Conservation (phyloP, 2,329 filamentous ascomycete genomes). For the Trichoderma sp. region DNA sequence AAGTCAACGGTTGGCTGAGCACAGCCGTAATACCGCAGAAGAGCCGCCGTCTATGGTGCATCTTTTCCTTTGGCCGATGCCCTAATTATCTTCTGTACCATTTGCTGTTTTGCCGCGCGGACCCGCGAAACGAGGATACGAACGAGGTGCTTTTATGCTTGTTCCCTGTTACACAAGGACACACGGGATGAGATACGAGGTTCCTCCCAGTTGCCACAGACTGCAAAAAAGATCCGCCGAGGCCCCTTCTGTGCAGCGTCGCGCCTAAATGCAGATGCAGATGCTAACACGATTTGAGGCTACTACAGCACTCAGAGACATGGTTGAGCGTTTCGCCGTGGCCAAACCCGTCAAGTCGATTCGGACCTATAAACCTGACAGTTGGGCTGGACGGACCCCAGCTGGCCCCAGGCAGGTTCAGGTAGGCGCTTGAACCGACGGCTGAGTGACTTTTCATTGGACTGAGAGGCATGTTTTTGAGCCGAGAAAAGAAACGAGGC, state of each 20-base stretch:
- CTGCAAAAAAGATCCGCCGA: too few relatives aligned
- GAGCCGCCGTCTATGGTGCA: not conserved
- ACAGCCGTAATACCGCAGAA: not conserved
- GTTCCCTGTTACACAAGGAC: not conserved
- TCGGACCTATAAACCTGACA: conserved; percentile 17
- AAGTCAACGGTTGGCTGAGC: not conserved
- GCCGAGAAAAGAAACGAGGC: not conserved
- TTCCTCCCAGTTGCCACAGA: not conserved
- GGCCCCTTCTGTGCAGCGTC: conserved; percentile 2
- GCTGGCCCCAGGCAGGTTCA: not conserved
- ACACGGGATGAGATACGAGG: not conserved
- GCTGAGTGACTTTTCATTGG: not conserved
- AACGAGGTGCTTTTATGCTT: not conserved
- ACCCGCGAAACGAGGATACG: conserved; percentile 3
- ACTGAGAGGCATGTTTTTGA: not conserved
- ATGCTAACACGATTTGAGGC: not conserved
- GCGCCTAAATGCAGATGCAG: conserved; percentile 12
- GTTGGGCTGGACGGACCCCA: not conserved
- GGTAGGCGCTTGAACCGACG: not conserved
- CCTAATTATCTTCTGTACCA: too few relatives aligned
- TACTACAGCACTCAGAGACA: not conserved
- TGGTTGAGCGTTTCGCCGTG: conserved; percentile 18
- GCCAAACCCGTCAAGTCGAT: not conserved
- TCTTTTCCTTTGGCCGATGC: too few relatives aligned
- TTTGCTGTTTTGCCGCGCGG: conserved; percentile 12